phyloP scores from a whole-genome alignment of 305 asterid species.

The Petunia hybrid region DNA sequence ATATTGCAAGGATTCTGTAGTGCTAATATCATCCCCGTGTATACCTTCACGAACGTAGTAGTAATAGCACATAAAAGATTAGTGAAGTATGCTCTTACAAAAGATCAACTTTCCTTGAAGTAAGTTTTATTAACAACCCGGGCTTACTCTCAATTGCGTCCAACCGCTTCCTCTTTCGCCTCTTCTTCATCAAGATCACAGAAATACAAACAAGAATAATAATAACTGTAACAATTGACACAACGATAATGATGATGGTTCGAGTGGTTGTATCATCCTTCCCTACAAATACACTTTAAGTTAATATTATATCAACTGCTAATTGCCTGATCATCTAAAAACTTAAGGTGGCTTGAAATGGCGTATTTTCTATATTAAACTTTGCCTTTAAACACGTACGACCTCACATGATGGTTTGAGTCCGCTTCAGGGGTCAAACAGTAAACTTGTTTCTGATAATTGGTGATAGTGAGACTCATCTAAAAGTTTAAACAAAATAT shows the following conservation, averaged over 20 bases:
- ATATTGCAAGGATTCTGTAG: conserved; percentile 31
- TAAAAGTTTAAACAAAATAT: too few relatives aligned
- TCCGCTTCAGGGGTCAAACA: too few relatives aligned
- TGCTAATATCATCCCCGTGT: conserved; percentile 5
- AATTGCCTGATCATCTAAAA: neutral
- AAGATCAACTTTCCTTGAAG: neutral
- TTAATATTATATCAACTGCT: neutral
- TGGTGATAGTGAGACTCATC: too few relatives aligned
- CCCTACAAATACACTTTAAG: conserved; percentile 18
- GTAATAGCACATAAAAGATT: neutral
- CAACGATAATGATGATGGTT: conserved; percentile 1
- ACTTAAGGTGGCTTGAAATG: too few relatives aligned
- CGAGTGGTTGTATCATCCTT: neutral
- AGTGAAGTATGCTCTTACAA: neutral
- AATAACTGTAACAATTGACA: neutral
- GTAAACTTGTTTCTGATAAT: too few relatives aligned
- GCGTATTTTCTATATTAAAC: too few relatives aligned
- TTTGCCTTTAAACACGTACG: too few relatives aligned
- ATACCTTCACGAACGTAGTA: conserved; percentile 14
- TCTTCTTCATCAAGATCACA: neutral
- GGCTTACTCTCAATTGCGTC: conserved; percentile 3
- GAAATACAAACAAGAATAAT: conserved; percentile 4
- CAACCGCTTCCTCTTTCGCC: neutral
- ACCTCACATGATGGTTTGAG: too few relatives aligned
- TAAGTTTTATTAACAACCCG: neutral